A percentile compares a stretch with the other conserved stretches of the same genome.
Evolutionary conservation across 1,284 basidiomycete genomes (phyloP).

Genomic region (Ganoderma lingzhi): DNA sequence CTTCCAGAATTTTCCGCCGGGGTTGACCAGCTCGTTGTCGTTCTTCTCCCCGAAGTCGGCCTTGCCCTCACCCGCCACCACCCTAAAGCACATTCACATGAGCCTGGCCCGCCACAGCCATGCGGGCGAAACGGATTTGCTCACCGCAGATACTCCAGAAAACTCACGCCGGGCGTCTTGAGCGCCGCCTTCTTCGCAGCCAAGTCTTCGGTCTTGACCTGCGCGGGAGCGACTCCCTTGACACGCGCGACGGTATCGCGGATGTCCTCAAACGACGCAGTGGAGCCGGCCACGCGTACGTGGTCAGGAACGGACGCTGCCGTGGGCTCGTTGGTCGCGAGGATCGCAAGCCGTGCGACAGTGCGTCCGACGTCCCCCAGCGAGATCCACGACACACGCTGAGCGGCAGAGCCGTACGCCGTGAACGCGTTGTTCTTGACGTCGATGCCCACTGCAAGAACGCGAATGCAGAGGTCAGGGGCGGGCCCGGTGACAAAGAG

Average conservation of each 20-base stretch:
- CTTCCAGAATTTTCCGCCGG: conserved; percentile 37
- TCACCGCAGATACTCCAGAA: conserved; percentile 25
- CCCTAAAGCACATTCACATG: conserved; percentile 18
- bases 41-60: conserved; percentile 38
- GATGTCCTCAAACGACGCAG: conserved; percentile 28
- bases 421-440: conserved; percentile 34
- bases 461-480: not conserved
- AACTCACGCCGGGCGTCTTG: conserved; percentile 15
- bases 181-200: conserved; percentile 22
- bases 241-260: conserved; percentile 31
- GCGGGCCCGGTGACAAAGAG: not conserved
- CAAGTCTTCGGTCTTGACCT: conserved; percentile 31
- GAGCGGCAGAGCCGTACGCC: conserved; percentile 33
- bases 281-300: conserved; percentile 35
- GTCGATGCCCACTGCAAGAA: conserved; percentile 39
- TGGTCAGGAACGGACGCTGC: conserved; percentile 36
- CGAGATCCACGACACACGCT: conserved; percentile 34
- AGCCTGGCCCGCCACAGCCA: not conserved
- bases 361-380: conserved; percentile 38
- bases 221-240: conserved; percentile 25
- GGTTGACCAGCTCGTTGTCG: conserved; percentile 41
- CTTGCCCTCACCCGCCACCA: conserved; percentile 39
- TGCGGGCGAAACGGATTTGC: not conserved
- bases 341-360: conserved; percentile 39
- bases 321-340: conserved; percentile 35